Conservation (phyloP, 345 rosid species). For the Eucalyptus camaldulensis region DNA sequence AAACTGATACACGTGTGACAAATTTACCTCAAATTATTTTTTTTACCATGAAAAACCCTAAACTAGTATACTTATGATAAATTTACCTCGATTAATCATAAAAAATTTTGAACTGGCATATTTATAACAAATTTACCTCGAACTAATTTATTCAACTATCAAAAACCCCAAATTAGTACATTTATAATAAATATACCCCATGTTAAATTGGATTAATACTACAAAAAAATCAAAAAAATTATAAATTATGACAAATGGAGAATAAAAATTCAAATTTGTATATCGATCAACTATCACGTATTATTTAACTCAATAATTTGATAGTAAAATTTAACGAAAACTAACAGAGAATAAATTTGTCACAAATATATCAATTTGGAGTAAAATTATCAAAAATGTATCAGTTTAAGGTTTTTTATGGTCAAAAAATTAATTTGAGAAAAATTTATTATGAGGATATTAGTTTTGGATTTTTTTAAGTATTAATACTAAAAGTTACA, state of each 20-base stretch:
- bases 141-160: no score
- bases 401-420: fast-evolving
- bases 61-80: fast-evolving
- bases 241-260: fast-evolving
- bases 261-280: fast-evolving
- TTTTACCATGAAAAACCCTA: fast-evolving
- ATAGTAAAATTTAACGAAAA: no score
- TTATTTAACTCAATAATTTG: no score
- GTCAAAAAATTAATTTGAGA: no score
- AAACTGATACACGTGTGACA: fast-evolving
- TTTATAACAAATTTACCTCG: no score
- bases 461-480: no score
- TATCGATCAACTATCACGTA: fast-evolving
- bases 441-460: fast-evolving
- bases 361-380: fast-evolving
- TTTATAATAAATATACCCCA: fast-evolving
- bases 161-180: fast-evolving
- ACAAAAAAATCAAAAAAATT: no score
- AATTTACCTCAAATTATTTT: fast-evolving
- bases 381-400: no score
- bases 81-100: fast-evolving
- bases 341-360: fast-evolving
- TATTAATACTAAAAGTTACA: no score
- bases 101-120: fast-evolving
- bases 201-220: no score